Evolutionary conservation across 495 filamentous ascomycete genomes (phyloP), one percentile per base, ranked within the genome.

Genomic region (Penicillium robsamsonii): DNA sequence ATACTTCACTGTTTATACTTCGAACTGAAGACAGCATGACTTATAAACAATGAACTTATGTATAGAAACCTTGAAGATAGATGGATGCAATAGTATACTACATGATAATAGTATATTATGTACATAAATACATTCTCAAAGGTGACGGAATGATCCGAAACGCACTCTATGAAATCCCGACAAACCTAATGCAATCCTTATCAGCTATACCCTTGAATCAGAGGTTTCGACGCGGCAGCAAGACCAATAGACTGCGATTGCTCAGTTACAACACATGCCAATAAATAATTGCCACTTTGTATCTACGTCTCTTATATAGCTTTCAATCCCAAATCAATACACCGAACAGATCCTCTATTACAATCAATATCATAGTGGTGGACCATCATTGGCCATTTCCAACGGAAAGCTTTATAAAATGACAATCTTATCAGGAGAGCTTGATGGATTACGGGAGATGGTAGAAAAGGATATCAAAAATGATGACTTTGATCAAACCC

Each of bases 371-470:
- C 43, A 45, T 15, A 46, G 11, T 46, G 13, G 9, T 15, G 6
- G 3, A 1, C 43, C 13, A 2, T 24, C 18, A 45, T 41, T 41
- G 17, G 3, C 20, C 40, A 7, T 12, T 17, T 20, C 31, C 15
- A 47, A 17, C 10, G 1, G 4, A 37, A 25, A 24, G 5, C 2
- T n/a, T n/a, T 6, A 47, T 3, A 30, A n/a, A 12, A 52, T 42
- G 37, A 15, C 38, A 43, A 20, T 12, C 15, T 45, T 9, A 3
- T 4, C 40, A 44, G 12, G 7, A 27, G 15, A 52, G 2, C 12
- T 52, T 15, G n/a, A 43, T 38, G 49, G 40, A 9, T 57, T 57
- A 48, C 20, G 7, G 9, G n/a, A 42, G 25, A 9, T 20, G 13
- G 17, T 2, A 15, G 30, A 61, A 5, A 58, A 55, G 29, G 5